Evolutionary conservation across 805 yeast species (phyloP).

Genomic region (Saturnispora hagleri): DNA sequence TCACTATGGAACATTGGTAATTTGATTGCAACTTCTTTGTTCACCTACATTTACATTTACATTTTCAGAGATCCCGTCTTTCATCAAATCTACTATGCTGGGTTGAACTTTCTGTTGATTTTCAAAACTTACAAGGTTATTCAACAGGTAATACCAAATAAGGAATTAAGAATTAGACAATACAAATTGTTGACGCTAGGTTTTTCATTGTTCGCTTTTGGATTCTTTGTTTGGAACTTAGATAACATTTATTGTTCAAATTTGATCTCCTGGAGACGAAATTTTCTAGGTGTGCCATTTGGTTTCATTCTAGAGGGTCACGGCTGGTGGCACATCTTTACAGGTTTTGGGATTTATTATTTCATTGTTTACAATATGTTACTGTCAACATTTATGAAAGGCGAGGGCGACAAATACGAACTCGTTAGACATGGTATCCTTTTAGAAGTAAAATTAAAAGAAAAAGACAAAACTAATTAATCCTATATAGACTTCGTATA

Average conservation of each 20-base stretch:
- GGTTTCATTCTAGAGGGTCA: conserved; percentile 87
- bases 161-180: conserved; percentile 15
- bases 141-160: conserved; percentile 17
- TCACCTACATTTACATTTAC: conserved; percentile 64
- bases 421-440: conserved; percentile 53
- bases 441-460: conserved; percentile 32
- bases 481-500: conserved; percentile 1
- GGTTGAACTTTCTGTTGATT: conserved; percentile 67
- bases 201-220: conserved; percentile 45
- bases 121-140: conserved; percentile 36
- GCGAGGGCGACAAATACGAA: conserved; percentile 44
- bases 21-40: conserved; percentile 27
- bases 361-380: conserved; percentile 75
- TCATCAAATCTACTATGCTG: conserved; percentile 81
- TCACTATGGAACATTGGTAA: conserved; percentile 23
- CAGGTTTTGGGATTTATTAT: conserved; percentile 81
- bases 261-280: conserved; percentile 51
- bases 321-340: conserved; percentile 94
- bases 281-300: conserved; percentile 62
- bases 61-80: conserved; percentile 72
- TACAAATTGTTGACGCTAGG: conserved; percentile 24
- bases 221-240: conserved; percentile 81
- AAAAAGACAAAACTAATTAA: not conserved
- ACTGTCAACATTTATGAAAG: conserved; percentile 56
- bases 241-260: conserved; percentile 70